Evolutionary conservation across 2,329 filamentous ascomycete genomes (phyloP), one percentile per base, ranked within the genome.

Genomic region (Curvularia verruculosa): DNA sequence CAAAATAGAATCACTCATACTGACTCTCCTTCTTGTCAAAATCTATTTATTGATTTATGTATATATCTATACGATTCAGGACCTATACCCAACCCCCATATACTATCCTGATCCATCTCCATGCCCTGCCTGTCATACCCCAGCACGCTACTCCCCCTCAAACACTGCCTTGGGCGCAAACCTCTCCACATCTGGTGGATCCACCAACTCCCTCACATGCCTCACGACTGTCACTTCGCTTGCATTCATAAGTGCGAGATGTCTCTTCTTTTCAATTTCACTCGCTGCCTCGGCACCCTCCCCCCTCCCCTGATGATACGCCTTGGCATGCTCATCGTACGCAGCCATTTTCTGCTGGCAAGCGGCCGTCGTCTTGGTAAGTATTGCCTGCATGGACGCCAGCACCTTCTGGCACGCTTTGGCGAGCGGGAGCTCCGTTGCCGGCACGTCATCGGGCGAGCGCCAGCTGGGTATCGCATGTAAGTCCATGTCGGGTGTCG

Each of bases 331-430:
- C 10, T 68, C 77, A 52, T 81, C 73, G 49, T 78, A 75, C 49
- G 54, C 65, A 34, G 73, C 79, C 80, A 94, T 85, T 65, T 87
- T 86, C 59, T 83, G 80, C 65, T 88, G 83, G 55, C 92, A 90
- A 64, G 84, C 85, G 59, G 82, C 81, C 65, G 86, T 83, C 6
- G 89, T 91, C 74, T 84, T 84, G 63, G 82, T 81, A 43, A 99
- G 80, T 37, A 98, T 87, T 66, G 88, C 86, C 72, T 97, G 91
- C 94, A 99, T 98, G 72, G 89, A 95, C 8, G 90, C 92, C 24
- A 98, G 79, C 5, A 96, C 94, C 80, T 90, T 95, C 78, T 95
- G 90, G 1, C 88, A 87, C 0, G 95, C 92, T 60, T 84, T 86
- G 1, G 93, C 93, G 10, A 99, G 84, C 3, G 95, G 95, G 49